These are phyloP conservation scores for Mortierella hygrophila DNA, from an alignment of 192 early-diverging fungal species.

Conservation along the genomic window DNA sequence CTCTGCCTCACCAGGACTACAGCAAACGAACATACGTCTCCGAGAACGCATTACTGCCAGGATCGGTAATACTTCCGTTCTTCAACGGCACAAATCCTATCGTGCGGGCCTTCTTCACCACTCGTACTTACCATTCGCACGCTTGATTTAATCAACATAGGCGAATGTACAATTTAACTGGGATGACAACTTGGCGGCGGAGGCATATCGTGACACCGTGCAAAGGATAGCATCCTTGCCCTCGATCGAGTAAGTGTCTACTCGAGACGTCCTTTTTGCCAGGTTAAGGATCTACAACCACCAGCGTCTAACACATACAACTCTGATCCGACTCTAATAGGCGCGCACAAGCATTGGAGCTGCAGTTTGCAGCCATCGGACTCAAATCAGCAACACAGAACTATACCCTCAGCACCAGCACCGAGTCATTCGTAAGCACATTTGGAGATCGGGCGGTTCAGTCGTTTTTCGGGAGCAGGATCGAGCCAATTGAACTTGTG, in stretches of 20 bases:
- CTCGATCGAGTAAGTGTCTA: conserved; percentile 42
- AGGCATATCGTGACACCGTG: conserved; percentile 58
- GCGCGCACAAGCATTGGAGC: conserved; percentile 63
- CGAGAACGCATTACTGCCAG: conserved; percentile 83
- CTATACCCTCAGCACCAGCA: conserved; percentile 57
- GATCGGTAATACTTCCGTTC: conserved; percentile 60
- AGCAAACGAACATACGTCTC: conserved; percentile 78
- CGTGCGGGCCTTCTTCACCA: not conserved
- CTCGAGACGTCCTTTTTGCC: not conserved
- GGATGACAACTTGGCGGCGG: conserved; percentile 57
- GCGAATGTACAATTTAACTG: conserved; percentile 66
- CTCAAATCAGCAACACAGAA: conserved; percentile 66
- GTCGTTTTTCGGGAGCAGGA: not conserved
- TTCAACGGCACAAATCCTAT: not conserved
- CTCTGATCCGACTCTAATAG: conserved; percentile 24
- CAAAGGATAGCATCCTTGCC: conserved; percentile 43
- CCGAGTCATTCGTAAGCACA: conserved; percentile 41
- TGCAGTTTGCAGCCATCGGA: conserved; percentile 62
- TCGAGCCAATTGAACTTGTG: not conserved
- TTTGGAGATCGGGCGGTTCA: not conserved
- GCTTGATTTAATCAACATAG: conserved; percentile 38
- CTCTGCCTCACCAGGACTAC: conserved; percentile 72
- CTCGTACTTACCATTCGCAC: not conserved
- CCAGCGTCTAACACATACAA: not conserved
- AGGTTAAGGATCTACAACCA: not conserved